Evolutionary conservation across 345 rosid genomes (phyloP), one percentile per base, ranked within the genome.

Genomic region (Crucihimalaya himalaica): DNA sequence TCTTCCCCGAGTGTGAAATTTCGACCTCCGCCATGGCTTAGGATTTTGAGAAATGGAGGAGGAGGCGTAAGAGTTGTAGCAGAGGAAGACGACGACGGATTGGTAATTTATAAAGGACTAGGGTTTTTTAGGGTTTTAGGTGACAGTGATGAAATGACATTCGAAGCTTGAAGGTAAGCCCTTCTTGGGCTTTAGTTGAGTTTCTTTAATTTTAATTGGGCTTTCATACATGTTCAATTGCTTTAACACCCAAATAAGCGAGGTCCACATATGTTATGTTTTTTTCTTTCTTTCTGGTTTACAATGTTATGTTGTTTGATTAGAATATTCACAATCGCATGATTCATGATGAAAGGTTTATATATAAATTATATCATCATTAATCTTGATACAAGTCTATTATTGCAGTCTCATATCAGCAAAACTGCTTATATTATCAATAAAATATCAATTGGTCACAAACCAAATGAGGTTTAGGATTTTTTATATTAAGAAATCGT

Each of bases 11-110:
- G 39, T 82, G 91, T 7, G 86, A 75, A 34, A 83, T 63, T 63
- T 82, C 92, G 32, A 88, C 81, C 16, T 88, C 98, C 16, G 90
- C 16, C 98, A 92, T 92, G 79, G 63, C 47, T 46, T 58, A 46
- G 70, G 72, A 53, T 50, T 65, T 58, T 57, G 21, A 20, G 13
- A 53, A 72, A 45, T 31, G 63, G 21, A 16, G 37, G 40, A 46
- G 52, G 43, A 42, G 74, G 62, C 65, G 63, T 29, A 31, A 7
- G n/a, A 50, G 0, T 9, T 3, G 31, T n/a, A 37, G 1, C 61
- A 1, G 42, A 40, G 55, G 15, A 8, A 40, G 2, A 1, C 1
- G 51, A 61, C 21, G 50, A 45, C 50, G 14, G 48, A 4, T 27
- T 27, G 8, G 55, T 43, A 16, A 68, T 61, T 68, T 75, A 68